A percentile compares a stretch with the other conserved stretches of the same genome.
phyloP scores from a whole-genome alignment of 2,329 filamentous ascomycete species.

The Paecilomyces variotii region DNA sequence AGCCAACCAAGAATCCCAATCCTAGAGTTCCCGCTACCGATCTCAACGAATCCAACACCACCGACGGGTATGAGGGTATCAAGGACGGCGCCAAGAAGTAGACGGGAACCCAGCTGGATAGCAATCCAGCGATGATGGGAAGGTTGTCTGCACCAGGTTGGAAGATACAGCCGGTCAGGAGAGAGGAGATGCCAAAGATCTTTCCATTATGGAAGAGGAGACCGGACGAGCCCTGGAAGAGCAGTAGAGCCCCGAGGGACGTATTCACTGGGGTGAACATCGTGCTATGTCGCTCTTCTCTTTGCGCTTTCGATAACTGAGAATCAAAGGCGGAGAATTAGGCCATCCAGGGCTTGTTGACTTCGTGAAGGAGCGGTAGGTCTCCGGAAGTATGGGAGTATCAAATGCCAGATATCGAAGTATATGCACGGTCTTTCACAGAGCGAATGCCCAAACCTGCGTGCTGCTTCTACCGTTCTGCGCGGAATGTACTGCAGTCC shows the following conservation, averaged over 20 bases:
- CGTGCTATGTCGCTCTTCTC: not conserved
- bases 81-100: slow-evolving; percentile 37
- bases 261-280: slow-evolving; percentile 50
- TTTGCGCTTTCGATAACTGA: not conserved
- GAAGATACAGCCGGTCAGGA: slow-evolving; percentile 35
- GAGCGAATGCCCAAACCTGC: not conserved
- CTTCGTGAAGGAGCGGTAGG: not conserved
- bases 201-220: slow-evolving; percentile 45
- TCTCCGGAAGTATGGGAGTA: not conserved
- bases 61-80: slow-evolving; percentile 35
- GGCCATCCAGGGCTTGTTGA: not conserved
- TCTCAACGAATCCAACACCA: slow-evolving; percentile 22
- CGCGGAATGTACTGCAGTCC: not conserved
- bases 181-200: slow-evolving; percentile 43
- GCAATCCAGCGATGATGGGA: slow-evolving; percentile 40
- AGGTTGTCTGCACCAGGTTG: slow-evolving; percentile 34
- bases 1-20: slow-evolving; percentile 40
- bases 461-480: not conserved
- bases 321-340: not conserved
- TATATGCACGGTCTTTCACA: not conserved
- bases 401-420: not conserved
- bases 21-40: slow-evolving; percentile 32
- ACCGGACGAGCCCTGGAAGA: slow-evolving; percentile 43
- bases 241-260: slow-evolving; percentile 42
- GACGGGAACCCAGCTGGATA: slow-evolving; percentile 36